Conservation (phyloP, 768 basidiomycete genomes). For the Amyloporia xantha region DNA sequence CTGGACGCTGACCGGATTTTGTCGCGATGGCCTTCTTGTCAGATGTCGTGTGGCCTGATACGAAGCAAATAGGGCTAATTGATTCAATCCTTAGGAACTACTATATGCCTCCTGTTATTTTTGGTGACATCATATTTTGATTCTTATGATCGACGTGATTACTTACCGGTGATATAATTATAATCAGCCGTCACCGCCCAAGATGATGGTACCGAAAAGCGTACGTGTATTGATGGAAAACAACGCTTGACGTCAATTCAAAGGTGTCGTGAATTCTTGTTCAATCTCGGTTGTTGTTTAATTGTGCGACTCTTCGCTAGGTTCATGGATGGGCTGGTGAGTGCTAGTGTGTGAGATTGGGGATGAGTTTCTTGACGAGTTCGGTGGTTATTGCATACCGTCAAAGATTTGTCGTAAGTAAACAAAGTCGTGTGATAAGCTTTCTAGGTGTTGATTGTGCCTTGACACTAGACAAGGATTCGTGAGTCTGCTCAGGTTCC, state of each 20-base stretch:
- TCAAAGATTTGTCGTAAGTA: constrained; percentile 17
- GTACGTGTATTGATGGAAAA: constrained; percentile 67
- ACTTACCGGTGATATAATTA: not conserved
- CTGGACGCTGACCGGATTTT: not conserved
- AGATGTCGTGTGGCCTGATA: constrained; percentile 63
- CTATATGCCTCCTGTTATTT: constrained; percentile 62
- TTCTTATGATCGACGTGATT: not conserved
- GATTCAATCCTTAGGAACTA: constrained; percentile 61
- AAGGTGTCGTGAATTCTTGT: constrained; percentile 30
- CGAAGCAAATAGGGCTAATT: constrained; percentile 54
- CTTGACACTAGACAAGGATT: constrained; percentile 11
- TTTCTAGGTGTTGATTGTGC: not conserved
- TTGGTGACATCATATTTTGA: constrained; percentile 36
- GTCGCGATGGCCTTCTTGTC: not conserved
- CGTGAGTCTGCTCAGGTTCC: constrained; percentile 1
- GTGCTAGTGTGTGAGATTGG: constrained; percentile 19
- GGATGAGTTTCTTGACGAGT: no score
- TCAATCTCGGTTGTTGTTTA: not conserved
- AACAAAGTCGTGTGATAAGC: no score
- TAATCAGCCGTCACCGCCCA: constrained; percentile 31
- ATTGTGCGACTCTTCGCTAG: constrained; percentile 23
- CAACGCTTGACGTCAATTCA: constrained; percentile 63
- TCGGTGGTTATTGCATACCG: no score
- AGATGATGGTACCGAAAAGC: constrained; percentile 37
- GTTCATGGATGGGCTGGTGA: constrained; percentile 49